Conservation (phyloP, 2,329 filamentous ascomycete genomes). For the Nigrospora sphaerica region DNA sequence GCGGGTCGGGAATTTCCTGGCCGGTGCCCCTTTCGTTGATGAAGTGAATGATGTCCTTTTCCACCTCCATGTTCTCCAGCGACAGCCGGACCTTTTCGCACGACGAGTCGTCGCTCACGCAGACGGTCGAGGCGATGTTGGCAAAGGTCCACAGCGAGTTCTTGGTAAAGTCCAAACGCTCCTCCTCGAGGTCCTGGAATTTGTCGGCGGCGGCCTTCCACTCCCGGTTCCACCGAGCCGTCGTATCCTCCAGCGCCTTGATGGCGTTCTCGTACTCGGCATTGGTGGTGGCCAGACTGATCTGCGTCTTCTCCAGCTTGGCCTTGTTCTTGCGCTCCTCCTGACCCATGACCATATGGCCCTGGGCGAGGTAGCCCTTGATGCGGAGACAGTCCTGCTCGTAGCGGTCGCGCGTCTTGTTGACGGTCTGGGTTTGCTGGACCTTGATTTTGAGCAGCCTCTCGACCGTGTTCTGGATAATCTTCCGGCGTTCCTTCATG, state of each 20-base stretch:
- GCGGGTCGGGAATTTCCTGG: conserved; percentile 93
- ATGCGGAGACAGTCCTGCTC: conserved; percentile 98
- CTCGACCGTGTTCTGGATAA: conserved; percentile 89
- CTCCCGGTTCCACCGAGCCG: conserved; percentile 90
- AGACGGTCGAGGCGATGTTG: conserved; percentile 94
- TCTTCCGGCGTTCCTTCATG: conserved; percentile 95
- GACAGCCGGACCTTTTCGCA: conserved; percentile 95
- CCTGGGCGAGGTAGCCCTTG: conserved; percentile 95
- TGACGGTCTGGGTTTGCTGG: conserved; percentile 83
- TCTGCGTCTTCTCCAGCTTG: conserved; percentile 97
- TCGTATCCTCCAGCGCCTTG: conserved; percentile 91
- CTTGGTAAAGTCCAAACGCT: conserved; percentile 93
- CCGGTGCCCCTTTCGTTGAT: conserved; percentile 86
- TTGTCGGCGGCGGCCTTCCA: conserved; percentile 98
- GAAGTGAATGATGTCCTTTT: conserved; percentile 86
- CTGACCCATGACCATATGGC: conserved; percentile 99
- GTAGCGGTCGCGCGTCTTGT: conserved; percentile 93
- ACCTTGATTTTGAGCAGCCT: conserved; percentile 90
- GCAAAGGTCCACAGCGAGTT: conserved; percentile 97
- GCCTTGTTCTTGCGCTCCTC: conserved; percentile 99
- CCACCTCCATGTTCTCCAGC: conserved; percentile 91
- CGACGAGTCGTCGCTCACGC: conserved; percentile 91
- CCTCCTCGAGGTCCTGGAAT: conserved; percentile 97
- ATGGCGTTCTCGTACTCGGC: conserved; percentile 90
- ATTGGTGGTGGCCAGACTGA: conserved; percentile 85